phyloP scores from a whole-genome alignment of 176 grass and related monocot genomes.

The Oryza glumipatula region DNA sequence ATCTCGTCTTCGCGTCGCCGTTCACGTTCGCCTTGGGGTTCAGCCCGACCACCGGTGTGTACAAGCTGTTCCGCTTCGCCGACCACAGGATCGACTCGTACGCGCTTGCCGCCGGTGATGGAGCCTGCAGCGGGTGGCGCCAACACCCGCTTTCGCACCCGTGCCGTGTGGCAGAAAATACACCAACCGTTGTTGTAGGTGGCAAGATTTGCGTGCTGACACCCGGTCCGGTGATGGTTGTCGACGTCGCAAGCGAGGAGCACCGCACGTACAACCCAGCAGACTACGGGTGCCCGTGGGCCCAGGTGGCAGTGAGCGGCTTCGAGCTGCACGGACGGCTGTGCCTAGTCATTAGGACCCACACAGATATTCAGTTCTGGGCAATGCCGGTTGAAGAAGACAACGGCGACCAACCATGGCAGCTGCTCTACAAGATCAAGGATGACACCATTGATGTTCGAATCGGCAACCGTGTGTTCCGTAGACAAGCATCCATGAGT shows the following conservation, averaged over 20 bases:
- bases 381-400: background rate
- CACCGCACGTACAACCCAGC: background rate
- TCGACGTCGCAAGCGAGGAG: background rate
- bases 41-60: background rate
- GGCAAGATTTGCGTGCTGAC: background rate
- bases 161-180: background rate
- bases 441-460: background rate
- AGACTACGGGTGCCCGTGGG: background rate
- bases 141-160: background rate
- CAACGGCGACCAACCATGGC: background rate
- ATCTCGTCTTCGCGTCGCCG: background rate
- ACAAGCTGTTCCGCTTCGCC: background rate
- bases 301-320: background rate
- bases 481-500: background rate
- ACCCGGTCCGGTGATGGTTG: background rate
- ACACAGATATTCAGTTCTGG: background rate
- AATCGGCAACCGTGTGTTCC: background rate
- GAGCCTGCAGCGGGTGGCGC: background rate
- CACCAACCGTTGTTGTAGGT: background rate
- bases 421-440: background rate
- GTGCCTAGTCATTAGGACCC: background rate
- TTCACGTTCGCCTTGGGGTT: background rate
- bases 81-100: background rate
- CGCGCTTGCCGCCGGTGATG: background rate
- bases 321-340: background rate